Evolutionary conservation across 768 basidiomycete genomes (phyloP), one percentile per base, ranked within the genome.

Genomic region (Russula griseocarnosa): DNA sequence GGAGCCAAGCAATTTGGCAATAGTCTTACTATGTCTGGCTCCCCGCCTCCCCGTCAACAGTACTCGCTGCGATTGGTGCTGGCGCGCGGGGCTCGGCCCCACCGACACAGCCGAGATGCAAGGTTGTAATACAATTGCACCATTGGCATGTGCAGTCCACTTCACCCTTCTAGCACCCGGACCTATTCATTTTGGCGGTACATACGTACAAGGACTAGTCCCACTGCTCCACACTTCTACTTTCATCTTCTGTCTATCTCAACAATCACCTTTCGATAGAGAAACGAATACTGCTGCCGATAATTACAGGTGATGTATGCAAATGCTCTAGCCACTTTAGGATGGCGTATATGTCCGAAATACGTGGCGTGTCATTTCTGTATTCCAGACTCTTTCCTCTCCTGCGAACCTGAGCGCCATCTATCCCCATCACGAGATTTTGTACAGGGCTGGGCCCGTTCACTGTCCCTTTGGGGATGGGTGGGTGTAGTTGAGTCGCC

Each of bases 231-330:
- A 58, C 47, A 22, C 26, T 51, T 56, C 16, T 28, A 28, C 9
- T 18, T 22, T 49, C 5, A 18, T 30, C 16, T 28, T 52, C 28
- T 28, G 16, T 22, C n/a, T 49, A 26, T 34, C 30, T 49, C 28
- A n/a, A 16, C 24, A 49, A 36, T 40, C 49, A 51, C 34, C 49
- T n/a, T 59, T 59, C 57, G 34, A 50, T 59, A 26, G 5, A 40
- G 47, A 59, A 51, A 18, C 46, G 20, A 26, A 36, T 24, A 34
- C 11, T 10, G 3, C 9, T 8, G n/a, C 30, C 34, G 44, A 36
- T 32, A 24, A 20, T 26, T 58, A 22, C 32, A 49, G 32, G 30
- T 24, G 47, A 24, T 50, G 9, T 16, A 22, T 32, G 30, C 44
- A 11, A 34, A 9, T 13, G 44, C 14, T n/a, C 22, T 34, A 58